These are phyloP conservation scores for Anastatica hierochuntica DNA, from an alignment of 345 rosid genomes.

Conservation along the genomic window DNA sequence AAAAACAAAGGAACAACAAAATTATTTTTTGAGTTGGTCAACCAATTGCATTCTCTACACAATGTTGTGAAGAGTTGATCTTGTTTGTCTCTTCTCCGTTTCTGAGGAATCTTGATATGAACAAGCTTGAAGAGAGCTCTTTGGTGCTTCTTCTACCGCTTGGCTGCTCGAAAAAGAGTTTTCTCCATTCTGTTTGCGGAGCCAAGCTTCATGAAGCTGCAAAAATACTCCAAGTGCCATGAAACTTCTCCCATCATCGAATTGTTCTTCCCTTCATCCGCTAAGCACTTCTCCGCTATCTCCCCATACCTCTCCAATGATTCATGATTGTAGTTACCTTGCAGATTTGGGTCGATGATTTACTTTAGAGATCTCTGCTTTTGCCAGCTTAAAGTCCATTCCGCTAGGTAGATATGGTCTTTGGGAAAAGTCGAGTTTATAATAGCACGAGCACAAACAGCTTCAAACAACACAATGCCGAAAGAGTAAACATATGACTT, in stretches of 20 bases:
- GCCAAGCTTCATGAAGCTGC: constrained; percentile 81
- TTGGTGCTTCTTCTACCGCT: constrained; percentile 22
- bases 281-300: constrained; percentile 87
- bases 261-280: constrained; percentile 70
- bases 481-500: constrained; percentile 90
- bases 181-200: constrained; percentile 26
- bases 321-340: constrained; percentile 41
- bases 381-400: constrained; percentile 89
- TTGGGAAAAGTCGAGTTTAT: constrained; percentile 79
- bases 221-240: constrained; percentile 81
- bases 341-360: constrained; percentile 50
- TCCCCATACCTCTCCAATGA: constrained; percentile 76
- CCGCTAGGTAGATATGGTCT: constrained; percentile 91
- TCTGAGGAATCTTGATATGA: constrained; percentile 17
- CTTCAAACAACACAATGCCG: constrained; percentile 79
- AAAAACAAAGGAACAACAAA: constrained; percentile 26
- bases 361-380: constrained; percentile 51
- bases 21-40: constrained; percentile 7
- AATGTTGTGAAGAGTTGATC: constrained; percentile 14
- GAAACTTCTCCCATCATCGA: constrained; percentile 86
- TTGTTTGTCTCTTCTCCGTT: constrained; percentile 11
- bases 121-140: constrained; percentile 17
- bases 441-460: constrained; percentile 77
- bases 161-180: constrained; percentile 36
- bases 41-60: constrained; percentile 1